A percentile compares a stretch with the other conserved stretches of the same genome.
These are phyloP conservation scores for Datura wrightii DNA, from an alignment of 257 asterid species.

Conservation along the genomic window DNA sequence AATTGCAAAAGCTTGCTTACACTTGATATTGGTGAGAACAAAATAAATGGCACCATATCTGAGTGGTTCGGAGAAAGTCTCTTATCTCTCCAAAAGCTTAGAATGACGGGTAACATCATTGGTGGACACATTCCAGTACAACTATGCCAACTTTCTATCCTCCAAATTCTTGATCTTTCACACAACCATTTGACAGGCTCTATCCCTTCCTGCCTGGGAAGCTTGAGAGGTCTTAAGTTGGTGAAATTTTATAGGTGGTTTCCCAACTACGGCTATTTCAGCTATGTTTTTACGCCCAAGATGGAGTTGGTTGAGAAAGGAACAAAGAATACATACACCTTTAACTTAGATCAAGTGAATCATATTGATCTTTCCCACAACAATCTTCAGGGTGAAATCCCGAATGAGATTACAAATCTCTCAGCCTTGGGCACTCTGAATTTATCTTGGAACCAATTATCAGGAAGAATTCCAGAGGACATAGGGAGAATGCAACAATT, in stretches of 20 bases:
- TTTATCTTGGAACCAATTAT: slow-evolving; percentile 34
- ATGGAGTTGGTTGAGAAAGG: slow-evolving; percentile 35
- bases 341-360: slow-evolving; percentile 30
- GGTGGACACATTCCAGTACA: slow-evolving; percentile 27
- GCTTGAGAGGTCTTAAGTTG: neutral
- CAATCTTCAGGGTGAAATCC: slow-evolving; percentile 26
- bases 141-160: slow-evolving; percentile 33
- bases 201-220: slow-evolving; percentile 36
- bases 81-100: neutral
- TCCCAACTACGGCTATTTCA: neutral
- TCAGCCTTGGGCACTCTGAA: slow-evolving; percentile 30
- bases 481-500: slow-evolving; percentile 1
- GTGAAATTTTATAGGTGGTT: neutral
- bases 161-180: slow-evolving; percentile 40
- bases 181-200: slow-evolving; percentile 35
- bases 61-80: slow-evolving; percentile 28
- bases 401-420: slow-evolving; percentile 23
- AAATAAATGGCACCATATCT: slow-evolving; percentile 34
- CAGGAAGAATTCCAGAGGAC: slow-evolving; percentile 35
- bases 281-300: neutral
- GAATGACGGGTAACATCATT: slow-evolving; percentile 27
- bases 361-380: slow-evolving; percentile 36
- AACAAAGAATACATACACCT: neutral
- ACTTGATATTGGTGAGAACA: slow-evolving; percentile 47
- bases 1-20: slow-evolving; percentile 22